phyloP scores from a whole-genome alignment of 2,329 filamentous ascomycete species.

The Ceratocystis papillata region DNA sequence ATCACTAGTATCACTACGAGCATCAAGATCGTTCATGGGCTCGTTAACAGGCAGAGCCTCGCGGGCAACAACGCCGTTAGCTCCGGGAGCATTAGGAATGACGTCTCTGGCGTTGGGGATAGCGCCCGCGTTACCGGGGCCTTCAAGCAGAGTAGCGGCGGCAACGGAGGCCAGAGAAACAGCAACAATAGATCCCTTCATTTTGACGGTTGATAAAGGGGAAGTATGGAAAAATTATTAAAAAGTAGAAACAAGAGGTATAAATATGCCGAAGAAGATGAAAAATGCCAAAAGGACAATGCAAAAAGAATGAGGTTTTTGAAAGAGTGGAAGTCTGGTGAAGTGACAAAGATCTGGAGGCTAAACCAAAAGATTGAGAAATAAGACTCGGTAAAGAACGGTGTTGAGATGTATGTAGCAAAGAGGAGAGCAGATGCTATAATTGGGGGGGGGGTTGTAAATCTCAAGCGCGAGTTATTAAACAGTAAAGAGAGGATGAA shows the following conservation, averaged over 20 bases:
- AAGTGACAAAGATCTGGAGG: constrained; percentile 14
- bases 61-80: constrained; percentile 17
- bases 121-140: constrained; percentile 11
- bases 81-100: background rate
- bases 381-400: constrained; percentile 23
- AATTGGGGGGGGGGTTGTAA: background rate
- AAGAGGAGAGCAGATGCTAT: background rate
- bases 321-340: constrained; percentile 16
- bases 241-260: constrained; percentile 12
- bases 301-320: constrained; percentile 18
- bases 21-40: constrained; percentile 6
- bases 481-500: constrained; percentile 16
- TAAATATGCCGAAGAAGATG: constrained; percentile 14
- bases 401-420: constrained; percentile 11
- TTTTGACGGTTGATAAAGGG: constrained; percentile 4
- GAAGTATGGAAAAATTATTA: constrained; percentile 9
- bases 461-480: constrained; percentile 13
- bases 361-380: constrained; percentile 12
- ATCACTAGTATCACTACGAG: background rate
- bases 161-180: constrained; percentile 24
- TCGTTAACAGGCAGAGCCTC: background rate
- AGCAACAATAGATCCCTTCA: constrained; percentile 24
- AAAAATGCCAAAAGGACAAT: constrained; percentile 6
- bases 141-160: constrained; percentile 18
- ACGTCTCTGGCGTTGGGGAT: background rate